Percentiles rank a stretch among this genome's conserved stretches.
phyloP scores from a whole-genome alignment of 1,284 basidiomycete species.

The Ganoderma lingzhi region DNA sequence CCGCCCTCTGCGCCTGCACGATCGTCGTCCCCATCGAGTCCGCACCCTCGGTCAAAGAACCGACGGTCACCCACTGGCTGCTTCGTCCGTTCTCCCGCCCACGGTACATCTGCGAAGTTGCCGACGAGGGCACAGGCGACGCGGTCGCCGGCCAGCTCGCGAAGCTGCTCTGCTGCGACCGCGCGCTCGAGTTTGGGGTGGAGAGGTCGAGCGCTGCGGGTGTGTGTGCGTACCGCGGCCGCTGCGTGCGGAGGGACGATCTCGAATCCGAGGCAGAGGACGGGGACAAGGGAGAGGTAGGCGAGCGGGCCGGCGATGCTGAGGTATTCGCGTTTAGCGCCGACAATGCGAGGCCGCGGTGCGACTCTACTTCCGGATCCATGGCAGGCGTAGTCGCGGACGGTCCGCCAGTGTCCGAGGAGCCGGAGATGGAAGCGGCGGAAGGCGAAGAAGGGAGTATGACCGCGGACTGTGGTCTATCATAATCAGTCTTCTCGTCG shows the following conservation, averaged over 20 bases:
- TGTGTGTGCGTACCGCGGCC: neutral
- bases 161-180: constrained; percentile 5
- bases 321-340: neutral
- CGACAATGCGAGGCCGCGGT: neutral
- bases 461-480: neutral
- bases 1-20: constrained; percentile 5
- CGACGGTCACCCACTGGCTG: constrained; percentile 1
- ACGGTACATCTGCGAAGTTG: constrained; percentile 9
- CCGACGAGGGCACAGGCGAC: constrained; percentile 12
- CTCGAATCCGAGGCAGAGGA: neutral
- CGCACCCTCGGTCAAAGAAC: neutral
- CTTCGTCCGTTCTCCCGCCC: neutral
- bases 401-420: neutral
- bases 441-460: too few relatives aligned
- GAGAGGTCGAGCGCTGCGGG: neutral
- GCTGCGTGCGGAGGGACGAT: neutral
- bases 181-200: neutral
- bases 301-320: neutral
- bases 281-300: neutral
- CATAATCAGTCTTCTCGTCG: constrained; percentile 3
- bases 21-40: neutral
- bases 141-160: neutral
- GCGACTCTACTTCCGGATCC: neutral
- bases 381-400: neutral
- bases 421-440: neutral